These are phyloP conservation scores for Nissolia schottii DNA, from an alignment of 306 rosid genomes.

Conservation along the genomic window DNA sequence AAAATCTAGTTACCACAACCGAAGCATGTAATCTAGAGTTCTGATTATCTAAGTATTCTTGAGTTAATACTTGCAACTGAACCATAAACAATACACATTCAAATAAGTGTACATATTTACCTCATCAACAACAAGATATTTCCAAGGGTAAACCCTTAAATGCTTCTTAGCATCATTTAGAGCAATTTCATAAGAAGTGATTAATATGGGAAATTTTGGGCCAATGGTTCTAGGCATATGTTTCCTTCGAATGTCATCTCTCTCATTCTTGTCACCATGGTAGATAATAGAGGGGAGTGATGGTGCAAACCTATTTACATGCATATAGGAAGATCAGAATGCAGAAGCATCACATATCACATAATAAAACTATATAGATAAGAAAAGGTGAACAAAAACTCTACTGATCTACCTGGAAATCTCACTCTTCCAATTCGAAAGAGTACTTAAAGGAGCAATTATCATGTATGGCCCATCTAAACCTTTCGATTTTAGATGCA, in stretches of 20 bases:
- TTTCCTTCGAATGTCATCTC: conserved; percentile 73
- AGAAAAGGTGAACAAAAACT: not conserved
- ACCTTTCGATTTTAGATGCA: conserved; percentile 84
- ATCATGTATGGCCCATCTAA: conserved; percentile 88
- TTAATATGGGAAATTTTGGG: conserved; percentile 69
- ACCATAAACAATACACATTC: not conserved
- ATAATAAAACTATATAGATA: not conserved
- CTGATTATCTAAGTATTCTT: not conserved
- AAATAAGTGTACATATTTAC: conserved; percentile 35
- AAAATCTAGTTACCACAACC: conserved; percentile 20
- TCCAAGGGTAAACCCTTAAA: conserved; percentile 68
- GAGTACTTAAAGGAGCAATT: conserved; percentile 93
- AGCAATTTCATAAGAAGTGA: conserved; percentile 95
- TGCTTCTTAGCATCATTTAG: conserved; percentile 59
- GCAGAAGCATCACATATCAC: not conserved
- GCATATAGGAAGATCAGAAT: not conserved
- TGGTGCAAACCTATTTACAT: conserved; percentile 68
- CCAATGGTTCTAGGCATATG: conserved; percentile 78
- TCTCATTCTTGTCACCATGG: conserved; percentile 70
- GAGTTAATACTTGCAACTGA: not conserved
- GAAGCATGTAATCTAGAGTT: not conserved
- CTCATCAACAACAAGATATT: conserved; percentile 93
- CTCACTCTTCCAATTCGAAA: conserved; percentile 89
- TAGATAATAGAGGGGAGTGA: conserved; percentile 55
- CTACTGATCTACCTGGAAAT: conserved; percentile 69